These are phyloP conservation scores for Phaeosphaeria sp. DNA, from an alignment of 2,329 filamentous ascomycete genomes.

Conservation along the genomic window DNA sequence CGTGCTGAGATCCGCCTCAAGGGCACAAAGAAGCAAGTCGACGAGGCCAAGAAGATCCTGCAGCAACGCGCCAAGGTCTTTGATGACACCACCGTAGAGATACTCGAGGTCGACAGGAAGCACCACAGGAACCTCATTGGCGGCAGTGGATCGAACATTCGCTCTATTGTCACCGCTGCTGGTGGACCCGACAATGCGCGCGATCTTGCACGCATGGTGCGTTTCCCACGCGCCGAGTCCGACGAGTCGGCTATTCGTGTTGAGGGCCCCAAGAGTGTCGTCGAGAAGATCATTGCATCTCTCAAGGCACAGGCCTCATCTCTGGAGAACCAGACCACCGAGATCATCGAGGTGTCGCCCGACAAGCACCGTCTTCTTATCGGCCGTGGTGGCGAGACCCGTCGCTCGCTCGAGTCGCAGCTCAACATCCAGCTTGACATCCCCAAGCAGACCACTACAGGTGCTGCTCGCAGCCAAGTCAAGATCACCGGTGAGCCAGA, in stretches of 20 bases:
- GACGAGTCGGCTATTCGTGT: slow-evolving; percentile 85
- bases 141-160: slow-evolving; percentile 81
- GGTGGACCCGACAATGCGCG: slow-evolving; percentile 88
- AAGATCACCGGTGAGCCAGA: slow-evolving; percentile 82
- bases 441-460: slow-evolving; percentile 73
- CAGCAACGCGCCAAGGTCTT: slow-evolving; percentile 87
- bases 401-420: slow-evolving; percentile 82
- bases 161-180: slow-evolving; percentile 83
- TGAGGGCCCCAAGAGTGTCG: slow-evolving; percentile 82
- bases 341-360: slow-evolving; percentile 80
- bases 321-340: slow-evolving; percentile 81
- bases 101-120: slow-evolving; percentile 91
- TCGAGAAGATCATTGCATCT: slow-evolving; percentile 84
- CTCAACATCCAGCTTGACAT: slow-evolving; percentile 90
- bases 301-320: slow-evolving; percentile 84
- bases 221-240: slow-evolving; percentile 89
- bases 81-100: slow-evolving; percentile 85
- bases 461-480: slow-evolving; percentile 80
- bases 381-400: slow-evolving; percentile 86
- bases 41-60: slow-evolving; percentile 88
- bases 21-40: slow-evolving; percentile 89
- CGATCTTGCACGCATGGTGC: slow-evolving; percentile 85
- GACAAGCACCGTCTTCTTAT: slow-evolving; percentile 93
- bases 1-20: slow-evolving; percentile 88
- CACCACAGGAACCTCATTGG: slow-evolving; percentile 92